phyloP scores from a whole-genome alignment of 164 flowering plant genomes.

The Santalum album region DNA sequence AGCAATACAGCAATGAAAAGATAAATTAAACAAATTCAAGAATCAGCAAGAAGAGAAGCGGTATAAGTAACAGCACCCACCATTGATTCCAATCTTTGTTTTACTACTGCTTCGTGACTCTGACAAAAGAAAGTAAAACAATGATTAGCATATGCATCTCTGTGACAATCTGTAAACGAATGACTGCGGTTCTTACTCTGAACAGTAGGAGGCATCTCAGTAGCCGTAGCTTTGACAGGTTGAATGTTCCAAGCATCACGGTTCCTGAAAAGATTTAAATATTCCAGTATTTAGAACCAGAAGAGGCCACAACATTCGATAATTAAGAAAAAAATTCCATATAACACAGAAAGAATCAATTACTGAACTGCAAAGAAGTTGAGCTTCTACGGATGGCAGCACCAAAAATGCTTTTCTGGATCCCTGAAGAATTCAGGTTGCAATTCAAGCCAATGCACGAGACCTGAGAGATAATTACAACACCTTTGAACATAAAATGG shows the following conservation, averaged over 20 bases:
- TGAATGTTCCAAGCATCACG: constrained; percentile 25
- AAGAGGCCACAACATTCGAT: no score
- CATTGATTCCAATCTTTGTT: constrained; percentile 88
- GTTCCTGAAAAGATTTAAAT: constrained; percentile 21
- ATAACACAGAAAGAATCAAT: no score
- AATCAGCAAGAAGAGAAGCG: background rate
- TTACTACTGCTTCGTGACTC: constrained; percentile 48
- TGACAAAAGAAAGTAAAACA: constrained; percentile 17
- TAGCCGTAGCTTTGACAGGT: constrained; percentile 78
- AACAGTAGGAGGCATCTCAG: constrained; percentile 66
- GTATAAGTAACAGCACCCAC: constrained; percentile 23
- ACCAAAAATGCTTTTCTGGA: constrained; percentile 33
- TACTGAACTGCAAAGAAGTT: constrained; percentile 39
- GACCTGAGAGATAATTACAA: constrained; percentile 15
- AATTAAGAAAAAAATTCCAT: no score
- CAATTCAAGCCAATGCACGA: constrained; percentile 15
- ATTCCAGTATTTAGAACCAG: no score
- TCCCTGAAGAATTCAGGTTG: constrained; percentile 15
- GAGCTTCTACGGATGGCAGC: constrained; percentile 22
- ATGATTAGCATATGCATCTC: background rate
- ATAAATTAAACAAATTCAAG: background rate
- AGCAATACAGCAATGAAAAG: no score
- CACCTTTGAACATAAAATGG: no score
- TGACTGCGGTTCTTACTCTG: constrained; percentile 30
- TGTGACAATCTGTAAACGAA: background rate